Evolutionary conservation across 805 yeast species (phyloP), one percentile per base, ranked within the genome.

Genomic region (Ogataea haglerorum): DNA sequence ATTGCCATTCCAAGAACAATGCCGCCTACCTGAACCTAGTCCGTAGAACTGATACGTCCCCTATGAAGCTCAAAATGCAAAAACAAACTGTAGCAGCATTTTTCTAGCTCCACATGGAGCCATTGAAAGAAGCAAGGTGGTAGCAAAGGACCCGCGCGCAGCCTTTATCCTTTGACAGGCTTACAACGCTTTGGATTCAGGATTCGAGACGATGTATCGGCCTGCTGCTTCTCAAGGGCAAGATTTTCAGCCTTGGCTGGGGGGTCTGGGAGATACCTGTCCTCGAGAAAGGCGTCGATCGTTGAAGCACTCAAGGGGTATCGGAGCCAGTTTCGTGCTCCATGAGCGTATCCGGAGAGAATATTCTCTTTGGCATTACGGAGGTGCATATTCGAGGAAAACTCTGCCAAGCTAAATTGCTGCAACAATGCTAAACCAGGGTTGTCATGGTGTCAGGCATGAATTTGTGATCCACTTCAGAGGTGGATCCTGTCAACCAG

Each of bases 81-180:
- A 48, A 75, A 79, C 4, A 82, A 76, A 36, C 85, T 85, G 55
- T 73, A 82, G 9, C 77, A 76, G 9, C 72, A n/a, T n/a, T n/a
- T n/a, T 62, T 45, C 78, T 80, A 50, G 78, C 70, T 3, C 90
- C 90, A 87, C 87, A 82, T 0, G 85, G 73, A 15, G 73, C 60
- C 46, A 78, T 57, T 9, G 74, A 40, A n/a, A 70, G 62, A 2
- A 72, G 66, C 30, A 76, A 72, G 15, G 68, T 46, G n/a, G 70
- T 68, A 10, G 73, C 65, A 10, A 50, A 42, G 15, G 53, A 77
- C 73, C 85, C 86, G 80, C 3, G 81, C 82, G 49, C 79, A 78
- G 0, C 86, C 85, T 17, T 78, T 77, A 53, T 69, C 59, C 16
- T 40, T 32, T 7, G 78, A 76, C 1, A 68, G 67, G 30, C 30